Evolutionary conservation across 1,139 yeast genomes (phyloP), one percentile per base, ranked within the genome.

Genomic region (Wickerhamomyces sp.): DNA sequence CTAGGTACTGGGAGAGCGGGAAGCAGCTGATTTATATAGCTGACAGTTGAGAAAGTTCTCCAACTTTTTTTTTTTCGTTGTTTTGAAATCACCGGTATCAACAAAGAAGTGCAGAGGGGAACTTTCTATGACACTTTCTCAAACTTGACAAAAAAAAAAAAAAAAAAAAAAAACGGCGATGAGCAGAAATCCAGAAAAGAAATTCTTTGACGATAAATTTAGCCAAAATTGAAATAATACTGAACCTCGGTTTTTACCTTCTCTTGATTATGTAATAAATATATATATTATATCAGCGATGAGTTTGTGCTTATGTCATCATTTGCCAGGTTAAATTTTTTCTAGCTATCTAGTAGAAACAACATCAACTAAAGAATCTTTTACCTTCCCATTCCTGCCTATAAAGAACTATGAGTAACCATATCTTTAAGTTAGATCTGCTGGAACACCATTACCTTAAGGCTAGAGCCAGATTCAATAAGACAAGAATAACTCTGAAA

Each of bases 371-470:
- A 13, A 7, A 8, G 3, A 3, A 33, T 13, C 15, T 13, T 15
- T 13, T 4, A 34, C 27, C 27, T 9, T 23, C 11, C 7, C 31
- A n/a, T 36, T 27, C 7, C 14, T 3, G 27, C 39, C 36, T 8
- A 18, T 18, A 18, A 18, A 18, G 23, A 18, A 14, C 36, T 18
- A 43, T 40, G 36, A 33, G 37, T 30, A 45, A 46, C 23, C 40
- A 29, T 7, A 37, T 47, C 9, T 45, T 46, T 43, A 47, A 40
- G 40, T 33, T 48, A 7, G 51, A 48, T 30, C 43, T 48, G 2
- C 35, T 48, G 3, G 51, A 48, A 30, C 34, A 32, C 13, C 42
- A 43, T 9, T 45, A 40, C 18, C 23, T 48, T 1, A 27, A 40
- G 29, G 43, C 42, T 6, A 39, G 31, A 6, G 34, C 49, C 4